phyloP scores from a whole-genome alignment of 345 rosid genomes.

The Streptanthus diversifolius region DNA sequence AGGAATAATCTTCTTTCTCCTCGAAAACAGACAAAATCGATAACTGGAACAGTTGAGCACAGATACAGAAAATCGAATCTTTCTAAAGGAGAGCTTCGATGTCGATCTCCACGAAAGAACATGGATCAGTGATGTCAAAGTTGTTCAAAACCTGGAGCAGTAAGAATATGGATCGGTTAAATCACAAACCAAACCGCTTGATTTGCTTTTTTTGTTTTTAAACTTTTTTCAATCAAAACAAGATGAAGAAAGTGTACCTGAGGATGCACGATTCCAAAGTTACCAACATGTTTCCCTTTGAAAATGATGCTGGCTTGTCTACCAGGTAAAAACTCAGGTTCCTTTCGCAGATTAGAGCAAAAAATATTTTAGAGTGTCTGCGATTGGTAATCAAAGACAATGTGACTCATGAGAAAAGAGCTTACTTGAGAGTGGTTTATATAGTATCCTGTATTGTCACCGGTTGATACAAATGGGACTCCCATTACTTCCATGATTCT shows the following conservation, averaged over 20 bases:
- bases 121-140: conserved; percentile 74
- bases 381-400: neutral
- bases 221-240: neutral
- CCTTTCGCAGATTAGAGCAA: conserved; percentile 38
- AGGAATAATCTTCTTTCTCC: neutral
- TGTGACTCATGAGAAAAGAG: neutral
- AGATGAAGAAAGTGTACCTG: conserved; percentile 41
- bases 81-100: conserved; percentile 41
- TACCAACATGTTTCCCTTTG: conserved; percentile 67
- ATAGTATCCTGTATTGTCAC: conserved; percentile 57
- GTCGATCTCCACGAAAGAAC: conserved; percentile 72
- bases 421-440: conserved; percentile 65
- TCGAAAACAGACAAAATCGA: neutral
- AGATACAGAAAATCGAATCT: neutral
- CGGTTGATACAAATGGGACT: conserved; percentile 53
- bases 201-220: neutral
- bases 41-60: neutral
- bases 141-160: conserved; percentile 61
- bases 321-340: conserved; percentile 71
- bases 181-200: neutral
- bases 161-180: neutral
- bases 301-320: conserved; percentile 82
- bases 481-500: conserved; percentile 89
- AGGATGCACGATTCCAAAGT: conserved; percentile 86
- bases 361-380: neutral